These are phyloP conservation scores for Fraxinus baroniana DNA, from an alignment of 305 asterid species.

Conservation along the genomic window DNA sequence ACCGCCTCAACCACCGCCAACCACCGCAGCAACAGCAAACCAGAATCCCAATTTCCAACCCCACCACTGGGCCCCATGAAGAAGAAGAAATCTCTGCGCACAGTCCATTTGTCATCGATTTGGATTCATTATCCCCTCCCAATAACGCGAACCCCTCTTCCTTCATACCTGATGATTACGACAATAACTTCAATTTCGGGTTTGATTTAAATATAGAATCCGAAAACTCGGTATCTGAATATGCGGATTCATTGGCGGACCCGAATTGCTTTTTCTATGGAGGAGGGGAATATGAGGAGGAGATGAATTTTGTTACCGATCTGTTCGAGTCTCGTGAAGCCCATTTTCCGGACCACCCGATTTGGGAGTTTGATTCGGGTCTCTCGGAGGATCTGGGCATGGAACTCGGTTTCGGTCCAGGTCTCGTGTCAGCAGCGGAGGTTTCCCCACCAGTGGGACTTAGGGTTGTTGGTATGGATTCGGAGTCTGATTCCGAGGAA, in stretches of 20 bases:
- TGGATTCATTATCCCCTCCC: constrained; percentile 49
- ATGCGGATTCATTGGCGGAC: constrained; percentile 31
- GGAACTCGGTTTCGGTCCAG: constrained; percentile 54
- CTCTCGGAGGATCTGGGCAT: constrained; percentile 28
- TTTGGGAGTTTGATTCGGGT: constrained; percentile 39
- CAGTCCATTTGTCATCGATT: constrained; percentile 39
- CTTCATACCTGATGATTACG: constrained; percentile 32
- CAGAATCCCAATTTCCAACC: constrained; percentile 7
- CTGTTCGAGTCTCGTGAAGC: constrained; percentile 51
- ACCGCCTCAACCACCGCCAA: constrained; percentile 28
- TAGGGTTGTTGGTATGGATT: constrained; percentile 53
- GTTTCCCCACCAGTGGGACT: constrained; percentile 31
- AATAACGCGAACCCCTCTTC: constrained; percentile 35
- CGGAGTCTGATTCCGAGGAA: constrained; percentile 72
- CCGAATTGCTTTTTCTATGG: constrained; percentile 43
- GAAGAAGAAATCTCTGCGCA: constrained; percentile 32
- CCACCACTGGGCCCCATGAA: constrained; percentile 13
- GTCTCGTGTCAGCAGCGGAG: constrained; percentile 26
- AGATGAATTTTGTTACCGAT: constrained; percentile 72
- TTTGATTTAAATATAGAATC: constrained; percentile 38
- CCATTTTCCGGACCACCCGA: constrained; percentile 32
- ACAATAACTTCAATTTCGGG: constrained; percentile 39
- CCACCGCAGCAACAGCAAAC: constrained; percentile 17
- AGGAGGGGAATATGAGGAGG: constrained; percentile 38
- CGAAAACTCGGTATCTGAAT: constrained; percentile 39